Evolutionary conservation across 805 yeast species (phyloP), one percentile per base, ranked within the genome.

Genomic region (Saturnispora hagleri): DNA sequence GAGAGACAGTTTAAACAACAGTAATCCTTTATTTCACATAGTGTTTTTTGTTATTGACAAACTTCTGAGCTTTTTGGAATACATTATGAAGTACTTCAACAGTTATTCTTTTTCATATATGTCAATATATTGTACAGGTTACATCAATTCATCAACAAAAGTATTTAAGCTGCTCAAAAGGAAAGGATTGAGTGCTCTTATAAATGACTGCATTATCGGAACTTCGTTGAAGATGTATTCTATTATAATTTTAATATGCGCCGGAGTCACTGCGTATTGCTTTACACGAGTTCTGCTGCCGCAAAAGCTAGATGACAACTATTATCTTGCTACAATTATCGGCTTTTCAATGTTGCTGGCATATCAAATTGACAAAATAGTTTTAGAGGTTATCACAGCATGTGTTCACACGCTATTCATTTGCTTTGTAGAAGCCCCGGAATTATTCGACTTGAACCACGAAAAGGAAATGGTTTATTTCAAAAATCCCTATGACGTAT

Each of bases 61-160:
- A 8, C 8, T 42, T 5, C 18, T 54, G 8, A 1, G 28, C 22
- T 17, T 47, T 18, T 26, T 52, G 5, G 51, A 52, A 24, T 48
- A 44, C 35, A 15, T 48, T 2, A 24, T 55, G 12, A 50, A 57
- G 53, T 49, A 59, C 53, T 53, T 90, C 72, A 89, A 90, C 68
- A 89, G 84, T 62, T 90, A 90, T 64, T 93, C 97, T 3, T 86
- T 84, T 65, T 82, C 93, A 33, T 86, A 81, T 62, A 75, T 90
- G 62, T 93, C 96, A 0, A 73, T 90, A 17, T 89, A 89, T 67
- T 96, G 97, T 41, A 80, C 80, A 56, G 73, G 80, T 27, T 91
- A 89, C 62, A 58, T 86, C 43, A 73, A 74, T 18, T 81, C 95
- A 1, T 89, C 96, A 0, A 84, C 75, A 60, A 89, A 84, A 50